Base-by-base conservation (phyloP, 2,329 filamentous ascomycete genomes). In the Pseudocercospora musae region DNA sequence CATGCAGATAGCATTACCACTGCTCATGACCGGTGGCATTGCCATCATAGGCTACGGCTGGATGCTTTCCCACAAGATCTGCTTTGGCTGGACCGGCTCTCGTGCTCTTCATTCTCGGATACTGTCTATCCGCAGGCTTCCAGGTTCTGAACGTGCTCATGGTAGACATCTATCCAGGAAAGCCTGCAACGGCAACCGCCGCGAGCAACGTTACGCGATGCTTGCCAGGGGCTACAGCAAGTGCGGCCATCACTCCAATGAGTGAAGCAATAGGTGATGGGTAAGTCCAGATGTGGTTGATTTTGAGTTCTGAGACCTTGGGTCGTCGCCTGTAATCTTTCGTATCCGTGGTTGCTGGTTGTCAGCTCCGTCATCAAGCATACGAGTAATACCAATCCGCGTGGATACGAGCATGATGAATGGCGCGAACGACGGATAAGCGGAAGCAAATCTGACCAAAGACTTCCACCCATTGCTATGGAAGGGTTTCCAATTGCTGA, bases 141-240 rank as follows among this genome's bases (percentile, higher is more conserved):
- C 79, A 81, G 57, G 75, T 76, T 3, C 71, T 79, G 7, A 80
- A 78, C 57, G 81, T 81, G 0, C 69, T 85, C 29, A 72, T 82
- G 42, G 73, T 82, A 0, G 80, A 81, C 65, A 67, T 80, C 2
- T 78, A 79, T 58, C 78, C 78, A 0, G 74, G 67, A 9, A 71
- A 73, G 33, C 75, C 79, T 1, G 77, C 77, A 1, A 76, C 78
- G 1, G 78, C 77, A 0, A 79, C 78, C 3, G 79, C 79, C 4
- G 76, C 78, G 6, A 79, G 76, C 57, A 81, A 81, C 60, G 66
- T 81, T 3, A 73, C 74, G 1, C 72, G 79, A 2, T 81, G 79
- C 62, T 66, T 79, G 55, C 68, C 81, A 6, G 79, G 79, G 1
- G 79, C 79, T 3, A 79, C 75, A 2, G 75, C 77, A 1, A 74